phyloP scores from a whole-genome alignment of 192 early-diverging fungal genomes.

The Geosiphon pyriformis region DNA sequence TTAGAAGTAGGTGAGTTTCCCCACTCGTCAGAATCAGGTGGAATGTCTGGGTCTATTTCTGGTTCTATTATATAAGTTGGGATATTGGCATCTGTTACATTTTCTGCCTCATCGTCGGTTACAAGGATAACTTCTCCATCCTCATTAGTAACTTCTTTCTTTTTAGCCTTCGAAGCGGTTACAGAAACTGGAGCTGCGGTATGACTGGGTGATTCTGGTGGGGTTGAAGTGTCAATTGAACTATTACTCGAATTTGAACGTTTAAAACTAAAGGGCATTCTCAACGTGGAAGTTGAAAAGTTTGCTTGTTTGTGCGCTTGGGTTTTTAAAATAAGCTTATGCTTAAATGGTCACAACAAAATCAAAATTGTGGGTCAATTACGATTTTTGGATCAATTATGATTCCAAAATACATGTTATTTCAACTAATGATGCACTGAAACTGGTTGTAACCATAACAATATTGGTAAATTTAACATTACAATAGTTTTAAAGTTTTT shows the following conservation, averaged over 20 bases:
- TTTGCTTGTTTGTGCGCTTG: too few species aligned
- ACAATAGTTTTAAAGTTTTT: too few species aligned
- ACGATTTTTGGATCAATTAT: too few species aligned
- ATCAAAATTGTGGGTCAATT: too few species aligned
- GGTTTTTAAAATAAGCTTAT: too few species aligned
- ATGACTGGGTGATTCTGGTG: background rate
- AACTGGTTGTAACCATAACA: too few species aligned
- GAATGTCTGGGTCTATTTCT: background rate
- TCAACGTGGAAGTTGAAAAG: too few species aligned
- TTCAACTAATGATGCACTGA: too few species aligned
- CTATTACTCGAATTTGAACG: background rate
- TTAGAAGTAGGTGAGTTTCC: background rate
- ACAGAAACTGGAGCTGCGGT: background rate
- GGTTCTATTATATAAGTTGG: background rate
- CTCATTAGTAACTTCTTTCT: background rate
- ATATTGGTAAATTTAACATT: too few species aligned
- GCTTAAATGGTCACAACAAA: too few species aligned
- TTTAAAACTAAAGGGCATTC: background rate
- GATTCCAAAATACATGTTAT: too few species aligned
- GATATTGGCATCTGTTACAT: background rate
- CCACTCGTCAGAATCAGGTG: background rate
- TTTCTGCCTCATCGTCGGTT: background rate
- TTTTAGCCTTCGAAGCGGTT: background rate
- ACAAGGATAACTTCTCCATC: background rate
- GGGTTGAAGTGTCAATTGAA: background rate